phyloP scores from a whole-genome alignment of 106 monocot species.

The Chionographis japonica region DNA sequence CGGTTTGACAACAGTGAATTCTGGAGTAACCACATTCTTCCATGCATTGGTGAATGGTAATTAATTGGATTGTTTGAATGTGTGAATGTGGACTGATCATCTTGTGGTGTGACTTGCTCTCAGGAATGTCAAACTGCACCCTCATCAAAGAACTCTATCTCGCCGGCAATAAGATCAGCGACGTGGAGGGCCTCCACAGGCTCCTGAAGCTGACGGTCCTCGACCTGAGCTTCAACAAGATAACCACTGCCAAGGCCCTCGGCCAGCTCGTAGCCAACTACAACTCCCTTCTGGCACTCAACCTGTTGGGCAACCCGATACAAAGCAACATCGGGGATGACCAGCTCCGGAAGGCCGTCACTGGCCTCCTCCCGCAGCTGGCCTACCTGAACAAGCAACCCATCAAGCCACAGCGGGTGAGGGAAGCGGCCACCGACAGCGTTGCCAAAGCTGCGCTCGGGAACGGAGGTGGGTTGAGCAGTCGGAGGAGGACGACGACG shows the following conservation, averaged over 20 bases:
- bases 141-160: slow-evolving; percentile 89
- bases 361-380: slow-evolving; percentile 63
- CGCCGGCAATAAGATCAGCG: slow-evolving; percentile 90
- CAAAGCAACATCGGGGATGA: slow-evolving; percentile 83
- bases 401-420: slow-evolving; percentile 55
- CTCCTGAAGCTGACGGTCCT: slow-evolving; percentile 76
- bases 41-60: too few species aligned
- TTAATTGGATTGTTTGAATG: too few species aligned
- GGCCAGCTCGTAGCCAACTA: slow-evolving; percentile 97
- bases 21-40: too few species aligned
- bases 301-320: slow-evolving; percentile 83
- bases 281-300: slow-evolving; percentile 66
- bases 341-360: slow-evolving; percentile 62
- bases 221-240: slow-evolving; percentile 95
- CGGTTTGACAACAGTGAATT: too few species aligned
- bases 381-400: slow-evolving; percentile 80
- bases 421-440: slow-evolving; percentile 53
- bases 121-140: slow-evolving; percentile 83
- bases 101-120: background rate
- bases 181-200: slow-evolving; percentile 84
- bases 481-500: slow-evolving; percentile 16
- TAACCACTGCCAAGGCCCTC: slow-evolving; percentile 67
- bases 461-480: slow-evolving; percentile 14
- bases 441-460: slow-evolving; percentile 78
- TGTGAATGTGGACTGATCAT: background rate